Percentiles rank a stretch among this genome's conserved stretches.
These are phyloP conservation scores for Stagonosporopsis tanaceti DNA, from an alignment of 2,329 filamentous ascomycete species.

Conservation along the genomic window DNA sequence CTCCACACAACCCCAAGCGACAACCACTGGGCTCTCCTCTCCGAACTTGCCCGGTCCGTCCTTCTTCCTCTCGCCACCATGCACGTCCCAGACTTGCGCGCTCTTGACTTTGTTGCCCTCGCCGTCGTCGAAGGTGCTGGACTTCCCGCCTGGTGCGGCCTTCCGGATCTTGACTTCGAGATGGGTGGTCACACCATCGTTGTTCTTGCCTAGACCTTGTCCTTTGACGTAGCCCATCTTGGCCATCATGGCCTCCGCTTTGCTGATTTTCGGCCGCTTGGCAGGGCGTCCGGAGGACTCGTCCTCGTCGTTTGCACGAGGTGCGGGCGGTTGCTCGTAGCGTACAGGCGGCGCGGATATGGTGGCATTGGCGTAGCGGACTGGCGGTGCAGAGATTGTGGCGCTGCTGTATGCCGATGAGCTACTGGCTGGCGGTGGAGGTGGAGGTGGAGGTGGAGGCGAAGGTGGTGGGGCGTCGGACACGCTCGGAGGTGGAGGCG, in stretches of 20 bases:
- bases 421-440: constrained; percentile 34
- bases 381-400: constrained; percentile 78
- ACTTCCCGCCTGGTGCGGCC: constrained; percentile 21
- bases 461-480: constrained; percentile 12
- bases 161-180: constrained; percentile 67
- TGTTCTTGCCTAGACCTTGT: constrained; percentile 82
- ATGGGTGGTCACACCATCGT: constrained; percentile 83
- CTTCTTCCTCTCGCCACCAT: constrained; percentile 69
- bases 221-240: constrained; percentile 96
- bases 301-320: constrained; percentile 24
- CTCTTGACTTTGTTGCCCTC: constrained; percentile 60
- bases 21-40: constrained; percentile 80
- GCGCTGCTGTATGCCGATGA: constrained; percentile 46
- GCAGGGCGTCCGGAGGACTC: constrained; percentile 46
- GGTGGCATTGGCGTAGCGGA: constrained; percentile 72
- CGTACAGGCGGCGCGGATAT: constrained; percentile 83
- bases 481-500: constrained; percentile 18
- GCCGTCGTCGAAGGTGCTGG: constrained; percentile 36
- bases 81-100: constrained; percentile 70
- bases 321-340: constrained; percentile 59
- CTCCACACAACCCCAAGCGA: constrained; percentile 84
- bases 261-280: constrained; percentile 44
- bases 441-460: constrained; percentile 20
- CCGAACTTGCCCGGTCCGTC: constrained; percentile 50
- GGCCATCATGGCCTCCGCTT: constrained; percentile 82